Conservation (phyloP, 2,329 filamentous ascomycete species). For the Beauveria sp. region DNA sequence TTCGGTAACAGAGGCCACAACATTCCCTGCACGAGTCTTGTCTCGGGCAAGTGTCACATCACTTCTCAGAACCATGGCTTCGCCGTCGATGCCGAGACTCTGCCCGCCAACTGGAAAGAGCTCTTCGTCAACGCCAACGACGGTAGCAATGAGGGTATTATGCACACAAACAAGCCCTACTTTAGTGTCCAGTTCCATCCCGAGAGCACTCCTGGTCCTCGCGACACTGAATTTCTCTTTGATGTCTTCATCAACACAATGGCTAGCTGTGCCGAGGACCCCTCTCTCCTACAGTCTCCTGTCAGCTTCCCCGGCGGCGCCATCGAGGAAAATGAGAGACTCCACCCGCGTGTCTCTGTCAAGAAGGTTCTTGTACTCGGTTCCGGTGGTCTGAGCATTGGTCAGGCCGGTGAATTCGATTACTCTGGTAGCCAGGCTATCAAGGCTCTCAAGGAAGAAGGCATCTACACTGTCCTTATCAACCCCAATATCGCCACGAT, state of each 20-base stretch:
- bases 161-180: slow-evolving; percentile 76
- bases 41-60: slow-evolving; percentile 96
- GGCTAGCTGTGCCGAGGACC: slow-evolving; percentile 59
- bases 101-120: slow-evolving; percentile 79
- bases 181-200: slow-evolving; percentile 99
- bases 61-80: slow-evolving; percentile 98
- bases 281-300: slow-evolving; percentile 59
- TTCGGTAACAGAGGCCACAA: slow-evolving; percentile 98
- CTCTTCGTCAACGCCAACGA: slow-evolving; percentile 98
- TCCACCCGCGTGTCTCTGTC: slow-evolving; percentile 71
- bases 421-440: slow-evolving; percentile 98
- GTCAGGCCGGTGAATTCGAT: slow-evolving; percentile 96
- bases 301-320: slow-evolving; percentile 85
- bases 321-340: slow-evolving; percentile 66
- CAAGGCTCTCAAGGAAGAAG: slow-evolving; percentile 95
- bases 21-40: slow-evolving; percentile 92
- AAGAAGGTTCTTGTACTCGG: slow-evolving; percentile 95
- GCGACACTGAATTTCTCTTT: slow-evolving; percentile 93
- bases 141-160: slow-evolving; percentile 95
- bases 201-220: slow-evolving; percentile 89
- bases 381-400: slow-evolving; percentile 91
- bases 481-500: slow-evolving; percentile 99
- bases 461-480: slow-evolving; percentile 95
- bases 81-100: slow-evolving; percentile 72
- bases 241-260: slow-evolving; percentile 93